These are phyloP conservation scores for Jacaranda mimosifolia DNA, from an alignment of 257 asterid species.

Conservation along the genomic window DNA sequence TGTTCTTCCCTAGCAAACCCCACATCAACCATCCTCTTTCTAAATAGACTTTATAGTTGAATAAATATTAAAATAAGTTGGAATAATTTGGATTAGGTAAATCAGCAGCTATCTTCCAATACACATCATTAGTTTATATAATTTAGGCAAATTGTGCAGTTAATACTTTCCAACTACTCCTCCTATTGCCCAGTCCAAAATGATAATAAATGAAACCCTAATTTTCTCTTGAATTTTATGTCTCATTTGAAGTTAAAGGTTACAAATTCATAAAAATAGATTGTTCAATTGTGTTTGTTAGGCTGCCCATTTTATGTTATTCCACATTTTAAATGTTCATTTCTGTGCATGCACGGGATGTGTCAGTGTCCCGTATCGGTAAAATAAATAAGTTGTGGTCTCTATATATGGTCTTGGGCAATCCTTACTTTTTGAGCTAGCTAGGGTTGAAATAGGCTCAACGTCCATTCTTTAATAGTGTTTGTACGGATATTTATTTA, in stretches of 20 bases:
- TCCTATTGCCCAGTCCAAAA: constrained; percentile 10
- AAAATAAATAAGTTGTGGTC: too few species aligned
- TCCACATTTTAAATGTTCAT: too few species aligned
- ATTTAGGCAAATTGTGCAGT: constrained; percentile 37
- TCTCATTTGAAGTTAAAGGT: background rate
- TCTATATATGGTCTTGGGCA: too few species aligned
- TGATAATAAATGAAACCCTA: background rate
- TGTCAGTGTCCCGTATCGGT: too few species aligned
- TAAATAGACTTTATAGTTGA: constrained; percentile 31
- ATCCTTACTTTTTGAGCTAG: too few species aligned
- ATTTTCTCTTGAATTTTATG: background rate
- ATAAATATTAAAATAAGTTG: constrained; percentile 35
- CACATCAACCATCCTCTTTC: constrained; percentile 32
- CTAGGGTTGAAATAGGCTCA: too few species aligned
- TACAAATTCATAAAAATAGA: background rate
- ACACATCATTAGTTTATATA: constrained; percentile 19
- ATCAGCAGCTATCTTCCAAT: constrained; percentile 35
- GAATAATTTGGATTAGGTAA: constrained; percentile 54
- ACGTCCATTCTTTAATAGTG: too few species aligned
- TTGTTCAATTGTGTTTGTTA: background rate
- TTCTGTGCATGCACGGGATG: too few species aligned
- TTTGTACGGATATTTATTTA: too few species aligned
- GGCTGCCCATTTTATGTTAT: too few species aligned
- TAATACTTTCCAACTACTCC: constrained; percentile 48
- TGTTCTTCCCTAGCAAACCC: constrained; percentile 8